Percentiles rank a stretch among this genome's conserved stretches.
phyloP scores from a whole-genome alignment of 2,329 filamentous ascomycete species.

The Coniella lustricola region DNA sequence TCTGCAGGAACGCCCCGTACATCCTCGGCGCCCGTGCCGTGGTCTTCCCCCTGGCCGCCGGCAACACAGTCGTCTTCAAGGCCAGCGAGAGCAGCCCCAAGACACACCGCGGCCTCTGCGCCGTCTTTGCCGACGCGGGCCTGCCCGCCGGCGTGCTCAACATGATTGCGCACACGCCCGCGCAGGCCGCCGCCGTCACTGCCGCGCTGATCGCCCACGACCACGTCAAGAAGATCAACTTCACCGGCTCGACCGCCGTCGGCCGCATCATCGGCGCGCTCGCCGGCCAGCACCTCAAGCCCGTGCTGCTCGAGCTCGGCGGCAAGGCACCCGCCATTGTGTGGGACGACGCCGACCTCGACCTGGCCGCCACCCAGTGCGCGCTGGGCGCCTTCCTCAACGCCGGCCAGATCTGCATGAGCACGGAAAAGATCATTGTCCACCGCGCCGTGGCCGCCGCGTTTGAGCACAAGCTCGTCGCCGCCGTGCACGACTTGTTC shows the following conservation, averaged over 20 bases:
- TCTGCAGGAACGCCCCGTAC: conserved; percentile 51
- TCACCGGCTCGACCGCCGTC: conserved; percentile 70
- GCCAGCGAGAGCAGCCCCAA: conserved; percentile 62
- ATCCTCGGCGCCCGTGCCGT: conserved; percentile 49
- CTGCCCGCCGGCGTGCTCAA: conserved; percentile 71
- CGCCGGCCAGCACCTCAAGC: conserved; percentile 71
- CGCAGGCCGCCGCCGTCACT: conserved; percentile 62
- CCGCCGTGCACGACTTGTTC: conserved; percentile 35
- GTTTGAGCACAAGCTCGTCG: conserved; percentile 40
- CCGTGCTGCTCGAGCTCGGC: conserved; percentile 72
- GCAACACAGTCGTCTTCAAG: conserved; percentile 72
- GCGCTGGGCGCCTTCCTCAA: conserved; percentile 66
- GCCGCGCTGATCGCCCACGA: conserved; percentile 60
- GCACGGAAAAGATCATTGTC: conserved; percentile 65
- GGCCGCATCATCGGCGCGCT: conserved; percentile 65
- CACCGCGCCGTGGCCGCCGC: conserved; percentile 38
- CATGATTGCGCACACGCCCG: conserved; percentile 57
- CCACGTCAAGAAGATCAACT: conserved; percentile 72
- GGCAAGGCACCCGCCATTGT: conserved; percentile 77
- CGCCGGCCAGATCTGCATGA: conserved; percentile 79
- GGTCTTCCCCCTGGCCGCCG: conserved; percentile 61
- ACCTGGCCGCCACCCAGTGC: conserved; percentile 61
- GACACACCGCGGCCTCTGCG: conserved; percentile 54
- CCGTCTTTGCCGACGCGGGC: conserved; percentile 64
- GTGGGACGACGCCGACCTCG: conserved; percentile 70